Conservation (phyloP, 768 basidiomycete genomes). For the Agaricus blazei region DNA sequence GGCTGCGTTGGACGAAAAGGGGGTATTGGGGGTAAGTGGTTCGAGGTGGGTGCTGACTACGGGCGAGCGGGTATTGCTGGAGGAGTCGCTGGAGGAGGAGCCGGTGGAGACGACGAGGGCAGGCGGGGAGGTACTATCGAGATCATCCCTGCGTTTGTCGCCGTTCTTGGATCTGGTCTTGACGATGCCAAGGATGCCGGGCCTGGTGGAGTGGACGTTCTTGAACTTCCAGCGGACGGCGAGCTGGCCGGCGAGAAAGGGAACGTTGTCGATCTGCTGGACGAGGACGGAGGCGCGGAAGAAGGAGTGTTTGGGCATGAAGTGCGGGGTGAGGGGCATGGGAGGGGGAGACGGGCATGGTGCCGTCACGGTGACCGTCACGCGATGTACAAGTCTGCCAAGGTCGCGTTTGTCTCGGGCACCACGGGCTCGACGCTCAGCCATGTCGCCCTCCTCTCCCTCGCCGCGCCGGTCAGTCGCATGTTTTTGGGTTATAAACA, state of each 20-base stretch:
- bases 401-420: conserved; percentile 79
- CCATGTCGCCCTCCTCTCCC: conserved; percentile 66
- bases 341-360: too few species aligned
- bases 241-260: conserved; percentile 68
- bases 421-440: conserved; percentile 64
- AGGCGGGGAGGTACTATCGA: conserved; percentile 7
- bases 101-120: conserved; percentile 13
- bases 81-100: background rate
- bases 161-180: conserved; percentile 12
- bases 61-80: conserved; percentile 7
- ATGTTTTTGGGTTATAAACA: background rate
- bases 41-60: conserved; percentile 11
- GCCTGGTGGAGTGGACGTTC: conserved; percentile 21
- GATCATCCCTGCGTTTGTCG: conserved; percentile 12
- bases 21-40: conserved; percentile 10
- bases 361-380: background rate
- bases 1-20: conserved; percentile 11
- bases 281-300: conserved; percentile 59
- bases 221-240: conserved; percentile 70
- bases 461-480: conserved; percentile 26
- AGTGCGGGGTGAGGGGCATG: conserved; percentile 42
- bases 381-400: conserved; percentile 60
- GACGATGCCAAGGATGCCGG: conserved; percentile 9
- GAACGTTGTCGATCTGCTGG: conserved; percentile 68
- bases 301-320: conserved; percentile 60